phyloP scores from a whole-genome alignment of 2,329 filamentous ascomycete species.

The Cercospora canescens region DNA sequence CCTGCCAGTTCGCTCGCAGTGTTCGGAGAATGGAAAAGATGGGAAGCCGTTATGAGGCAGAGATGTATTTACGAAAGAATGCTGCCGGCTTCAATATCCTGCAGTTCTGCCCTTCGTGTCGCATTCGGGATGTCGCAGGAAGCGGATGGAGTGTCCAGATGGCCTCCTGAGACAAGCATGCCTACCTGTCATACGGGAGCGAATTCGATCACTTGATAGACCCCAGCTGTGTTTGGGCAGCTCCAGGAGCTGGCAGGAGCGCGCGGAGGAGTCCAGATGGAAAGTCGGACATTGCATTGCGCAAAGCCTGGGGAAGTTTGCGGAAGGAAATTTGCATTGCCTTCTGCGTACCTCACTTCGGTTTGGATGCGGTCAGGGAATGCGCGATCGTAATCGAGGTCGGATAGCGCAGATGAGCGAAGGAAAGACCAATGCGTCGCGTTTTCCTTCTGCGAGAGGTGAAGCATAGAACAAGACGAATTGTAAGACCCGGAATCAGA shows the following conservation, averaged over 20 bases:
- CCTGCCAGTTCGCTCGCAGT: not conserved
- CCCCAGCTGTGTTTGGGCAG: not conserved
- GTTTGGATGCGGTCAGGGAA: not conserved
- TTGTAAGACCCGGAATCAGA: not conserved
- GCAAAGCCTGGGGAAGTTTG: not conserved
- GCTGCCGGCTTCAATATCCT: not conserved
- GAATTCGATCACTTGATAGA: not conserved
- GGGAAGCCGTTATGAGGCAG: not conserved
- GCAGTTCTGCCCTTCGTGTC: not conserved
- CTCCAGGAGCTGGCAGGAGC: not conserved
- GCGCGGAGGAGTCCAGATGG: not conserved
- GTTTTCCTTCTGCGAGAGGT: not conserved
- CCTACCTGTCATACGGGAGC: not conserved
- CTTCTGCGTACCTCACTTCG: not conserved
- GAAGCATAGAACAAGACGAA: not conserved
- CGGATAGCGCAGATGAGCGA: not conserved
- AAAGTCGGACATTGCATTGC: not conserved
- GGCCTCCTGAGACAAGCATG: not conserved
- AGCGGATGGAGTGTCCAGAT: not conserved
- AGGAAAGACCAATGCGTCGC: not conserved
- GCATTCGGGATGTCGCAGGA: not conserved
- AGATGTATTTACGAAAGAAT: not conserved
- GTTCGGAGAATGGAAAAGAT: not conserved
- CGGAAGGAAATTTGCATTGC: not conserved
- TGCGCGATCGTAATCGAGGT: too few species aligned